These are phyloP conservation scores for Polymyxa betae DNA, from an alignment of 208 protist genomes.

Conservation along the genomic window DNA sequence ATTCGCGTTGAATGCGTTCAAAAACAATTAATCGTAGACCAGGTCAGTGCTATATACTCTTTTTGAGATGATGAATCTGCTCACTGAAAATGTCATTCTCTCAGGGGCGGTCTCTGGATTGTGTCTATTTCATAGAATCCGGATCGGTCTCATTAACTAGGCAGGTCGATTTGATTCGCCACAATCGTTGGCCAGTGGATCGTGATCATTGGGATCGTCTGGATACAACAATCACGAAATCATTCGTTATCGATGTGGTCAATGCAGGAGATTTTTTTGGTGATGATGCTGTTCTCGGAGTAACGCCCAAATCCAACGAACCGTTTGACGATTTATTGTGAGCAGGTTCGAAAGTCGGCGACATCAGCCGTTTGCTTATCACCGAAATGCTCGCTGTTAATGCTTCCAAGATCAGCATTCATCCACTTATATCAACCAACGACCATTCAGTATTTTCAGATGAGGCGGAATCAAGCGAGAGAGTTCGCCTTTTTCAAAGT, in stretches of 20 bases:
- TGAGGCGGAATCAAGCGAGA: neutral
- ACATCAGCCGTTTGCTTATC: conserved; percentile 37
- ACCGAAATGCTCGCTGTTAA: neutral
- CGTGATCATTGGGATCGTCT: neutral
- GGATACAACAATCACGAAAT: neutral
- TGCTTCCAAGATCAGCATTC: neutral
- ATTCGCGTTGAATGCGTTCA: neutral
- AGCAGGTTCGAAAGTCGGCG: conserved; percentile 5
- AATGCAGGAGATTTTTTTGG: neutral
- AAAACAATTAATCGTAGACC: neutral
- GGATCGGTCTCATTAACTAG: conserved; percentile 13
- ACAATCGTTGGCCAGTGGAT: conserved; percentile 7
- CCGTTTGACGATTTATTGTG: neutral
- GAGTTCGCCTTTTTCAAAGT: conserved; percentile 47
- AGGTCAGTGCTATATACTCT: neutral
- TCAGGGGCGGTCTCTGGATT: neutral
- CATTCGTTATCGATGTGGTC: conserved; percentile 43
- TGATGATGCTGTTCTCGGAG: neutral
- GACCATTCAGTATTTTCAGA: neutral
- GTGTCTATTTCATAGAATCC: conserved; percentile 17
- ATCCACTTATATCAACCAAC: conserved; percentile 1
- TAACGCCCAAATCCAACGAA: neutral
- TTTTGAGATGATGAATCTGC: no score
- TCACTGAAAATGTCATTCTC: neutral
- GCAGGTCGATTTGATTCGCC: neutral